Evolutionary conservation across 352 stramenopile species (phyloP).

Genomic region (Thraustochytrium striatum): DNA sequence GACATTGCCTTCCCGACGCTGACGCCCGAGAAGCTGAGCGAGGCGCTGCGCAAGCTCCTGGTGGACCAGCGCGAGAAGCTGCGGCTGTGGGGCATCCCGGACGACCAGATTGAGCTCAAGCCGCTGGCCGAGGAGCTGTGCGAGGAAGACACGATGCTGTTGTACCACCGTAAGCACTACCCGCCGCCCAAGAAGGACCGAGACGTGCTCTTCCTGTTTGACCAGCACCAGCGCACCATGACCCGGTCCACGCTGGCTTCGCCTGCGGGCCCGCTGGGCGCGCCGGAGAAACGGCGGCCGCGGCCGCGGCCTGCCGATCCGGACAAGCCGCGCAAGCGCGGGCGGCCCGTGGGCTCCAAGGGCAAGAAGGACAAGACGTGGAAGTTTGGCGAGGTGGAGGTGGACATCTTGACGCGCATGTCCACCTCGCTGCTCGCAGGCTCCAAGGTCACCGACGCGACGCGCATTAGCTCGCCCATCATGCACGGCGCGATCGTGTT

Average conservation of each 20-base stretch:
- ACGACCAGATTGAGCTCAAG: neutral
- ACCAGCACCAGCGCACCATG: neutral
- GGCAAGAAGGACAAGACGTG: constrained; percentile 35
- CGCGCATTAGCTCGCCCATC: constrained; percentile 34
- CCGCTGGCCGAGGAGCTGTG: neutral
- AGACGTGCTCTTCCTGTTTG: constrained; percentile 23
- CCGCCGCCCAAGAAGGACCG: constrained; percentile 29
- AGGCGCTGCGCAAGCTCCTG: neutral
- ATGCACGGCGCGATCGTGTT: constrained; percentile 25
- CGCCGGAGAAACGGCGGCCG: neutral
- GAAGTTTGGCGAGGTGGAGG: constrained; percentile 24
- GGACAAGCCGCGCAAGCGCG: constrained; percentile 12
- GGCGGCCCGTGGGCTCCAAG: constrained; percentile 9
- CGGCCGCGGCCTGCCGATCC: neutral
- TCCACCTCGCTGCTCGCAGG: constrained; percentile 21
- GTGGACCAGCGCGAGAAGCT: neutral
- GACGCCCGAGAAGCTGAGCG: neutral
- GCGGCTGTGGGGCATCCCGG: neutral
- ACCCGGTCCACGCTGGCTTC: constrained; percentile 21
- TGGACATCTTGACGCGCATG: constrained; percentile 12
- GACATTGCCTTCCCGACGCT: neutral
- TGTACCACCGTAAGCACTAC: constrained; percentile 12
- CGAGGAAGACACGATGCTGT: neutral
- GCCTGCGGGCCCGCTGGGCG: neutral
- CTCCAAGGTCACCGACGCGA: neutral